Base-by-base conservation (phyloP, 2,329 filamentous ascomycete genomes). In the Neobulgaria alba region DNA sequence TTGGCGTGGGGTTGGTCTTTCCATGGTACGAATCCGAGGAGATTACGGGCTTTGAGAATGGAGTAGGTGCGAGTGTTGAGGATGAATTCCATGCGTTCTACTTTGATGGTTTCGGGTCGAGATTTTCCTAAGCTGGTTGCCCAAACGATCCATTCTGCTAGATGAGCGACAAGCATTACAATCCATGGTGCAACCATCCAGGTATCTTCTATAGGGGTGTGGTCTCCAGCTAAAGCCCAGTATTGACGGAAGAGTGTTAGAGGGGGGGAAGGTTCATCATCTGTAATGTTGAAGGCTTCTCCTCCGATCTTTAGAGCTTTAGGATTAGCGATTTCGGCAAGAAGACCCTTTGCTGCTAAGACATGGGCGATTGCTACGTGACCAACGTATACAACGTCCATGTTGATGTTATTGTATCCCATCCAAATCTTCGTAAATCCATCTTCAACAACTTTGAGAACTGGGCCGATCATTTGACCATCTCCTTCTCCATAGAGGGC, bases 401-500 rank as follows among this genome's bases (percentile, higher is more conserved):
- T 57, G 3, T 73, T 60, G 51, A 73, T 72, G 43, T 68, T 62
- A 54, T 73, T 72, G 16, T 61, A 57, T 38, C 71, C 71, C 45
- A 73, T 60, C 54, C 73, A 70, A 48, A 71, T 67, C 50, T 66
- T 67, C 41, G 64, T 69, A 50, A 71, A 66, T 15, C 68, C 65
- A 45, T 64, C 63, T 54, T 63, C 63, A 54, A 66, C 67, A 4
- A 68, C 67, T 17, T 46, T 41, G 9, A 52, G 42, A 51, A 58
- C 23, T 68, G 72, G 67, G 3, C 47, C 47, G 12, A 53, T 43
- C 33, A 57, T 44, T 21, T 57, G 52, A 30, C 45, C 42, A 34
- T 60, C 57, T 49, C 69, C 67, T 49, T 68, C 67, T 39, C 71
- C 71, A 46, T 72, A 72, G 53, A 75, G 70, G 21, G 67, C 70